Base-by-base conservation (phyloP, 2,329 filamentous ascomycete species). In the Pseudogymnoascus sp. region DNA sequence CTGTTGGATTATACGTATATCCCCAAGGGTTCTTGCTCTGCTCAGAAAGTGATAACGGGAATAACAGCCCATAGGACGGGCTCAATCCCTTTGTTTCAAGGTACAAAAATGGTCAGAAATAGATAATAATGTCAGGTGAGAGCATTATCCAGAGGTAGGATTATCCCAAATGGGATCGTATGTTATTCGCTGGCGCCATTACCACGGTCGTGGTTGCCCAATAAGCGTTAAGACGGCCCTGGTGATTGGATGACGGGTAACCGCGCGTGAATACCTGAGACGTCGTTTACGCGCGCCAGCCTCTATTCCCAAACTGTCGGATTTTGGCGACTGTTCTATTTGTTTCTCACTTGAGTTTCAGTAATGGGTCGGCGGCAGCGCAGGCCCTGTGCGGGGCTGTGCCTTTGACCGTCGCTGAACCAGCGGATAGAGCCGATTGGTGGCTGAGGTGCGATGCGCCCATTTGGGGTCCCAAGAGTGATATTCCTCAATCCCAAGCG, bases 191-290 rank as follows among this genome's bases (percentile, higher is more conserved):
- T 5, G 14, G 43, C 43, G 43, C 43, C 23, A 28, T 28, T 49
- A 28, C 23, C 43, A 14, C 12, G 12, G 43, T 46, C 21, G 43
- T 49, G 43, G 43, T 49, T 25, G 21, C 16, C 23, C 23, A 49
- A 49, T 28, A n/a, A n/a, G 43, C 23, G 43, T 12, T n/a, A 49
- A n/a, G 43, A 9, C 23, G 21, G 21, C n/a, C 5, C 2, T 18
- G 12, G 43, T 49, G 21, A 28, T 49, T 49, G 43, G 43, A 49
- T 28, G 6, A 3, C 3, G 12, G 43, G 16, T 8, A 36, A 60
- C 56, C 56, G 56, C 56, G 56, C 56, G 28, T 38, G 28, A 60
- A 34, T n/a, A 34, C 28, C 23, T 18, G 36, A 59, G 16, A 60
- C 36, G 6, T 60, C 56, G 16, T 23, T 60, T 18, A 36, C n/a